Evolutionary conservation across 306 rosid species (phyloP).

Genomic region (Dalbergia cultrata): DNA sequence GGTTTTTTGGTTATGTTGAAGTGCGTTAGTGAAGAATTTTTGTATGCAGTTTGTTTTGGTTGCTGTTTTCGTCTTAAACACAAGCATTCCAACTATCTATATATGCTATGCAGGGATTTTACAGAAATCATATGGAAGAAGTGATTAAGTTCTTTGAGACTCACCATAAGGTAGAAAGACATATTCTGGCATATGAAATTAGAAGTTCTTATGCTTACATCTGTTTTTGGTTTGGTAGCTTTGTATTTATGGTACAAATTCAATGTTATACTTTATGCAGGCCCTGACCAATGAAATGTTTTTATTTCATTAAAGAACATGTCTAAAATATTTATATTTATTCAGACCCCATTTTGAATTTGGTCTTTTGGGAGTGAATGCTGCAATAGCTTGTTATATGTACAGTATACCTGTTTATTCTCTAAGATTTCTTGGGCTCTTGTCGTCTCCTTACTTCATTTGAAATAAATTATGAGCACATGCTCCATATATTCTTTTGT

Average conservation of each 20-base stretch:
- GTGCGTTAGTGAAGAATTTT: constrained; percentile 58
- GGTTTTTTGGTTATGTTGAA: constrained; percentile 98
- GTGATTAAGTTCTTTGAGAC: constrained; percentile 97
- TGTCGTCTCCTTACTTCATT: constrained; percentile 21
- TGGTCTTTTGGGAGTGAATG: constrained; percentile 34
- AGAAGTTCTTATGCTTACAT: not conserved
- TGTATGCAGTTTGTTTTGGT: constrained; percentile 36
- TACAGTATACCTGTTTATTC: not conserved
- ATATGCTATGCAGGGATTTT: constrained; percentile 81
- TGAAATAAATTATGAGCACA: constrained; percentile 10
- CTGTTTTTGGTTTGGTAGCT: constrained; percentile 6
- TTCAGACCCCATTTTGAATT: constrained; percentile 8
- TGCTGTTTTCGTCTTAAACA: constrained; percentile 16
- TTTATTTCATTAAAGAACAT: constrained; percentile 10
- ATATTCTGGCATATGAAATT: not conserved
- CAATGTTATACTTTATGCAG: not conserved
- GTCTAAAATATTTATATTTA: constrained; percentile 29
- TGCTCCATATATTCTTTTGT: constrained; percentile 17
- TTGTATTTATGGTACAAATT: not conserved
- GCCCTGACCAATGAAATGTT: not conserved
- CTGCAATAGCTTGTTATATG: not conserved
- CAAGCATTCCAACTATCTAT: constrained; percentile 30
- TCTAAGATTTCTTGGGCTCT: not conserved
- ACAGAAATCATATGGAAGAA: constrained; percentile 99
- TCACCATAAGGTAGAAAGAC: constrained; percentile 80